Percentiles rank a stretch among this genome's conserved stretches.
Conservation (phyloP, 805 yeast genomes). For the Groenewaldozyma salmanticensis region DNA sequence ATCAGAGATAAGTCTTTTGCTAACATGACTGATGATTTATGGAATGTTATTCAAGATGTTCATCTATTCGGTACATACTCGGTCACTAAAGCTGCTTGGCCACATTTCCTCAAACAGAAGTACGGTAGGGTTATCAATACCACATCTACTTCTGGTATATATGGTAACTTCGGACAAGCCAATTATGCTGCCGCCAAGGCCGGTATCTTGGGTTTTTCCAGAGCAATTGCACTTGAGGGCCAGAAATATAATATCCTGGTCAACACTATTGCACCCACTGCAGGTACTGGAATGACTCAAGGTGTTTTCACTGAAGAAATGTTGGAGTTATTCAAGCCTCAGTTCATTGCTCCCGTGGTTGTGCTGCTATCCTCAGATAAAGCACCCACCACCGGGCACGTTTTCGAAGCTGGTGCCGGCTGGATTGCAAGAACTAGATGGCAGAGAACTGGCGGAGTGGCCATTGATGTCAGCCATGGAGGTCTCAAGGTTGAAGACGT, state of each 20-base stretch:
- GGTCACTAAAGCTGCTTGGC: conserved; percentile 88
- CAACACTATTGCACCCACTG: conserved; percentile 91
- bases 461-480: conserved; percentile 34
- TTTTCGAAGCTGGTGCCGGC: conserved; percentile 92
- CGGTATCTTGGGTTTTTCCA: conserved; percentile 76
- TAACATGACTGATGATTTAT: conserved; percentile 75
- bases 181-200: conserved; percentile 92
- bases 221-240: conserved; percentile 87
- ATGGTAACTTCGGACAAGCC: conserved; percentile 96
- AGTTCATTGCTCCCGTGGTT: conserved; percentile 83
- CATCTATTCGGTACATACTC: conserved; percentile 76
- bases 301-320: conserved; percentile 76
- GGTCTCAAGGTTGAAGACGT: conserved; percentile 59
- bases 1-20: conserved; percentile 79
- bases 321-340: conserved; percentile 74
- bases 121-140: conserved; percentile 80
- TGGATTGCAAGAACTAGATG: conserved; percentile 94
- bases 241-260: conserved; percentile 63
- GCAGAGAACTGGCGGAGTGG: conserved; percentile 86
- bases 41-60: conserved; percentile 72
- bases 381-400: conserved; percentile 65
- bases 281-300: conserved; percentile 94
- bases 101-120: conserved; percentile 66
- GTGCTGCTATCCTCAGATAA: conserved; percentile 69
- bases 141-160: conserved; percentile 92